phyloP scores from a whole-genome alignment of 129 eudicot genomes.

The Solidago caesia region DNA sequence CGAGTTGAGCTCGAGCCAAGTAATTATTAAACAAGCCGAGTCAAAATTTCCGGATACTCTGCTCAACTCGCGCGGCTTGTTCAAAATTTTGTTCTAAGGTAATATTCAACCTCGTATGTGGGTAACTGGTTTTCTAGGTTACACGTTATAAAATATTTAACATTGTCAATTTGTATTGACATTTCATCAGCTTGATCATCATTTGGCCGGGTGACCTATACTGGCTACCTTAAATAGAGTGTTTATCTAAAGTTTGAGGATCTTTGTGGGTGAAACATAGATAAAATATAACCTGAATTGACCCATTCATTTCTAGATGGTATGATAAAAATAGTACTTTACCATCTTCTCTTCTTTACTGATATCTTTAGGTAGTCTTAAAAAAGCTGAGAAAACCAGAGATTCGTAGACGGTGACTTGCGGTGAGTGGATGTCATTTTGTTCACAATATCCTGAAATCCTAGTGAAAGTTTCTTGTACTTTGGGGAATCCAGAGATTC shows the following conservation, averaged over 20 bases:
- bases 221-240: neutral
- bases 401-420: slow-evolving; percentile 58
- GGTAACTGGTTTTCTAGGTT: neutral
- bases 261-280: neutral
- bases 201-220: neutral
- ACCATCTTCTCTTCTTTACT: slow-evolving; percentile 36
- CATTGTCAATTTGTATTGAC: no score
- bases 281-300: neutral
- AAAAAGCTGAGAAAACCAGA: slow-evolving; percentile 45
- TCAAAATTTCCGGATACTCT: no score
- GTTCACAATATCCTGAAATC: slow-evolving; percentile 58
- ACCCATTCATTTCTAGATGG: neutral
- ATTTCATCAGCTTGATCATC: no score
- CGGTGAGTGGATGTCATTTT: slow-evolving; percentile 54
- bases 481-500: slow-evolving; percentile 49
- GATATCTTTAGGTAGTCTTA: slow-evolving; percentile 42
- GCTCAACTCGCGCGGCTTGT: no score
- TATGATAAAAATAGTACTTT: neutral
- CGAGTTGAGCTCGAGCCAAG: no score
- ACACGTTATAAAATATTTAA: no score
- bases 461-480: slow-evolving; percentile 50
- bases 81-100: neutral
- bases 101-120: neutral
- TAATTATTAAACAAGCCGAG: no score
- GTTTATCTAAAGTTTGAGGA: neutral